Evolutionary conservation across 2,329 filamentous ascomycete species (phyloP), one percentile per base, ranked within the genome.

Genomic region (Colletotrichum theobromicola): DNA sequence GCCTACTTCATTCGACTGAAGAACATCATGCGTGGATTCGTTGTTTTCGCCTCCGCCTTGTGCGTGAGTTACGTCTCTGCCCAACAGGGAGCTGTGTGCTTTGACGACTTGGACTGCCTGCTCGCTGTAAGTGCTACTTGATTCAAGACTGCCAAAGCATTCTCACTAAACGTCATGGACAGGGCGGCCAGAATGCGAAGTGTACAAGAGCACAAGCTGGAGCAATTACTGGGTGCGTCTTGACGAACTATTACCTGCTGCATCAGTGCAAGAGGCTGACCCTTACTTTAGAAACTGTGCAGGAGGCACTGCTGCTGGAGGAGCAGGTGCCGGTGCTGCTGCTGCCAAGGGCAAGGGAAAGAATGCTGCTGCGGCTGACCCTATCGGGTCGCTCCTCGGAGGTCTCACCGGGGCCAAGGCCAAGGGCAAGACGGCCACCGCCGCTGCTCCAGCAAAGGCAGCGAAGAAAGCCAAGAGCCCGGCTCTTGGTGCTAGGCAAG

Each of bases 111-210:
- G 32, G 72, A 74, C 26, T 74, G 72, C 21, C 18, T 61, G 16
- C 72, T 74, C 16, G 18, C 72, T 4, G 72, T 74, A 74, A 15
- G 61, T 7, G 15, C 34, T 6, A 12, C 16, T 6, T 34, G 18
- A 5, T 46, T 4, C 16, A 50, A 15, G 7, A 28, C 24, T 8
- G 12, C 12, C 10, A n/a, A 26, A 26, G n/a, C 2, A 2, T 16
- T 10, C 3, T 21, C 13, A 24, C 55, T 74, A 16, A 71, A 67
- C 4, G 7, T 37, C 9, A 3, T 4, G 8, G 24, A 5, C n/a
- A 71, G 67, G 67, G 67, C 7, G 67, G 62, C 13, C 67, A 70
- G 34, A 74, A 74, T 62, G 72, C 72, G 24, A 74, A 74, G 28
- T 74, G 72, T 16, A 42, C 66, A 9, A 74, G 72, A 18, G 72